Evolutionary conservation across 306 rosid species (phyloP).

Genomic region (Quercus mongolica): DNA sequence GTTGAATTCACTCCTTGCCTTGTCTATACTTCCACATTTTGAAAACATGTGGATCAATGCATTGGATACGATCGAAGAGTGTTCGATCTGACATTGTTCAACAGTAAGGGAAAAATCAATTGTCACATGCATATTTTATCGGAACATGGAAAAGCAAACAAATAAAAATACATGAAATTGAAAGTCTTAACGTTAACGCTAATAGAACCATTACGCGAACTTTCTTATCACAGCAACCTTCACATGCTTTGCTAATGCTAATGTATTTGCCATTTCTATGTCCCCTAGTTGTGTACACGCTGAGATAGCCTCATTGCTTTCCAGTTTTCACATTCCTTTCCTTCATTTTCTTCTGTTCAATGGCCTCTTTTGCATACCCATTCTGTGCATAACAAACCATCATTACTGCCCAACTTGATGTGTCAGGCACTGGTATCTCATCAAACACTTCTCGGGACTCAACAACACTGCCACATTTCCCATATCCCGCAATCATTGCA

Average conservation of each 20-base stretch:
- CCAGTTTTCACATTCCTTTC: constrained; percentile 25
- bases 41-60: constrained; percentile 75
- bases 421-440: constrained; percentile 26
- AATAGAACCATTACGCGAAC: not conserved
- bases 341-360: constrained; percentile 46
- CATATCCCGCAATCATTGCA: constrained; percentile 80
- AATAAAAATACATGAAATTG: not conserved
- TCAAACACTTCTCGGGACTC: constrained; percentile 51
- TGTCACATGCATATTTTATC: not conserved
- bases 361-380: constrained; percentile 67
- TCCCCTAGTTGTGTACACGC: constrained; percentile 74
- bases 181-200: not conserved
- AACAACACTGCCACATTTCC: constrained; percentile 48
- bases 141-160: not conserved
- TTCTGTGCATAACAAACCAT: constrained; percentile 76
- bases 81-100: constrained; percentile 43
- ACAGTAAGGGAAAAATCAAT: constrained; percentile 3
- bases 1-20: constrained; percentile 51
- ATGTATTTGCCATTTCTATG: constrained; percentile 40
- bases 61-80: constrained; percentile 43
- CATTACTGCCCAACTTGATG: constrained; percentile 63
- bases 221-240: constrained; percentile 39
- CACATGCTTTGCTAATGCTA: constrained; percentile 39
- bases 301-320: constrained; percentile 63
- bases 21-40: constrained; percentile 52